Conservation (phyloP, 805 yeast species). For the Starmerella gropengiesseri region DNA sequence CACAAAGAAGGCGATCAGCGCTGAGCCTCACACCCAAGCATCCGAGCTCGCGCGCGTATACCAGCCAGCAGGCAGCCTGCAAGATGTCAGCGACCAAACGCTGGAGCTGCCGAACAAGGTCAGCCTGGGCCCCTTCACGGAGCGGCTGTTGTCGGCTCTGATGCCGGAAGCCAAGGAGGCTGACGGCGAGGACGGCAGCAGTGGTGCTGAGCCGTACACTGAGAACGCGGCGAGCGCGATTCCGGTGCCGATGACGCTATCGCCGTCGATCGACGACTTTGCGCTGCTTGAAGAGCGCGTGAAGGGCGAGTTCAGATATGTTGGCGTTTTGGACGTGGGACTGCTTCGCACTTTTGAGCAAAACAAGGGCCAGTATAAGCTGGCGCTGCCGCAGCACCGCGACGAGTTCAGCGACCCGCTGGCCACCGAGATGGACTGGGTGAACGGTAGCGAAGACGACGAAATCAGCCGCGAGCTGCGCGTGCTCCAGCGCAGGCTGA, state of each 20-base stretch:
- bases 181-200: background rate
- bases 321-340: slow-evolving; percentile 57
- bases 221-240: slow-evolving; percentile 14
- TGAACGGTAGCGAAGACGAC: slow-evolving; percentile 76
- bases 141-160: slow-evolving; percentile 72
- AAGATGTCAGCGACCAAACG: slow-evolving; percentile 16
- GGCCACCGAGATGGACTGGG: slow-evolving; percentile 52
- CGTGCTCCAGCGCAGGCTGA: slow-evolving; percentile 55
- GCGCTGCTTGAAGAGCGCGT: slow-evolving; percentile 75
- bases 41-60: slow-evolving; percentile 10
- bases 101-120: slow-evolving; percentile 50
- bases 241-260: slow-evolving; percentile 27
- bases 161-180: slow-evolving; percentile 30
- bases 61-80: slow-evolving; percentile 16
- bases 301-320: slow-evolving; percentile 75
- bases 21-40: slow-evolving; percentile 4
- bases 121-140: slow-evolving; percentile 84
- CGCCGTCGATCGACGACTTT: slow-evolving; percentile 53
- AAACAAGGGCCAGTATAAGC: slow-evolving; percentile 25
- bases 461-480: slow-evolving; percentile 82
- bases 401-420: slow-evolving; percentile 23
- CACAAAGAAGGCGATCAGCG: slow-evolving; percentile 53
- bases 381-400: slow-evolving; percentile 16
- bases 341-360: slow-evolving; percentile 27
- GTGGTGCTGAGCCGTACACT: background rate